Conservation (phyloP, 345 rosid species). For the Ceriops decandra region DNA sequence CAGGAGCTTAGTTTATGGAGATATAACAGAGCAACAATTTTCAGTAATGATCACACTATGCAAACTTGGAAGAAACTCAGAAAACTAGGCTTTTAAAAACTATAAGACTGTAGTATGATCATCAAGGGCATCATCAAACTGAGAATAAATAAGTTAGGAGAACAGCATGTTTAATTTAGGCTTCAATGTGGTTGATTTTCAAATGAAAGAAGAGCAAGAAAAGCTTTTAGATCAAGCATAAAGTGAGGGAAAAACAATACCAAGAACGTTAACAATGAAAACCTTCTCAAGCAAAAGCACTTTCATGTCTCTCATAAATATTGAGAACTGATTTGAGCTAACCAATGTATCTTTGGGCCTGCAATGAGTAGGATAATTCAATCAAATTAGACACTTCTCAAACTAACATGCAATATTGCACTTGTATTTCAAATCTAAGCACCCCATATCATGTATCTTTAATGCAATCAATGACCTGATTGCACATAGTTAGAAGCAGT, state of each 20-base stretch:
- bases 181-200: background rate
- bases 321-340: constrained; percentile 43
- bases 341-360: constrained; percentile 31
- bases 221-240: background rate
- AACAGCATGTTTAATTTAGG: background rate
- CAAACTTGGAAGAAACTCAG: background rate
- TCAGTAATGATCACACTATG: background rate
- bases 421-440: background rate
- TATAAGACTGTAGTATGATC: background rate
- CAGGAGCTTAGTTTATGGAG: constrained; percentile 1
- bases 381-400: background rate
- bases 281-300: constrained; percentile 59
- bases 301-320: constrained; percentile 59
- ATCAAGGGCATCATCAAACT: background rate
- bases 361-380: constrained; percentile 15
- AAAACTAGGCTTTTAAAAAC: background rate
- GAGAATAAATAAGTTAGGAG: background rate
- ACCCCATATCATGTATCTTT: background rate
- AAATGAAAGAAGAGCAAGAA: background rate
- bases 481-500: background rate
- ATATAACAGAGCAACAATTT: background rate
- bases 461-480: background rate
- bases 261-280: constrained; percentile 69
- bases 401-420: background rate
- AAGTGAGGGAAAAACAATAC: constrained; percentile 34